Evolutionary conservation across 306 rosid genomes (phyloP), one percentile per base, ranked within the genome.

Genomic region (Clitoria ternatea): DNA sequence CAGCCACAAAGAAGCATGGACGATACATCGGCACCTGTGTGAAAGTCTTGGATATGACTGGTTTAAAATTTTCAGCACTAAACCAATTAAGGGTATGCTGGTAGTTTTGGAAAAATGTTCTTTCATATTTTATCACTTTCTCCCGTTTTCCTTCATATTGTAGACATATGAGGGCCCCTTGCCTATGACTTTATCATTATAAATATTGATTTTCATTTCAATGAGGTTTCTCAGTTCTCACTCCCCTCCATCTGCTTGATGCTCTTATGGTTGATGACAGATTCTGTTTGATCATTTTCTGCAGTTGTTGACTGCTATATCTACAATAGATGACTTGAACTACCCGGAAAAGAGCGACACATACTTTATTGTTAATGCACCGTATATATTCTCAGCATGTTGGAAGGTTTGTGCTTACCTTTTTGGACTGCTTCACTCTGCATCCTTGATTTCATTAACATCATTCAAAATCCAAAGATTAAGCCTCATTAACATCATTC

Each of bases 281-380:
- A 72, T 17, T 56, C 62, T 70, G 70, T 54, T 14, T 55, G 37
- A 71, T 67, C 47, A 54, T 52, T 39, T 75, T 66, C 43, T 81
- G 88, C 90, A 95, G 99, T 85, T 95, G 74, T 81, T 95, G 86
- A 89, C 99, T 32, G 90, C 84, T 23, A 88, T 86, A 72, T 80
- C 99, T 33, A 91, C 97, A 22, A 84, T 95, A 50, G 99, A 95
- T 61, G 99, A 91, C 89, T 78, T 91, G 80, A 95, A 95, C 83
- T 95, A 95, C 81, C 97, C 99, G 8, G 97, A 95, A 85, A 95
- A 89, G 90, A 95, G 97, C 0, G 92, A 95, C 63, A 86, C 92
- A 39, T 95, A 95, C 74, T 89, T 83, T 69, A 79, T 95, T 20
- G 99, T 95, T 55, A 95, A 95, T 59, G 90, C 61, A 19, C 99